Conservation (phyloP, 2,329 filamentous ascomycete species). For the Pyricularia pennisetigena region DNA sequence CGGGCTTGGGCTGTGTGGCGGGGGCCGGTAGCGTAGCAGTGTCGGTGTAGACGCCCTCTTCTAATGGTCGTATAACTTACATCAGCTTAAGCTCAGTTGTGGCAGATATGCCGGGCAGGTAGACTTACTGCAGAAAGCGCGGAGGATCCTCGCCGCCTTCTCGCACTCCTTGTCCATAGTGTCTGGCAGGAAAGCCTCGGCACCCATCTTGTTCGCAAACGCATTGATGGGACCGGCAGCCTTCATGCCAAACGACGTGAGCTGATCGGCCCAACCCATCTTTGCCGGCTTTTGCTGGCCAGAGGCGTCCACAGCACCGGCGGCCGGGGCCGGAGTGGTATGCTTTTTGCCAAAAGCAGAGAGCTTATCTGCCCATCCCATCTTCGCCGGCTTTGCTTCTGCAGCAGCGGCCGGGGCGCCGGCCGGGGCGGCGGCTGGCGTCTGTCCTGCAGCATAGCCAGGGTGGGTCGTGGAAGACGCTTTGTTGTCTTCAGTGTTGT, state of each 20-base stretch:
- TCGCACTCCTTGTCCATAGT: slow-evolving; percentile 83
- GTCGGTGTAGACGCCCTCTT: slow-evolving; percentile 40
- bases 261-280: slow-evolving; percentile 15
- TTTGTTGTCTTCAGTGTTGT: background rate
- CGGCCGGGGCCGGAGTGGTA: background rate
- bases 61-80: slow-evolving; percentile 15
- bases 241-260: slow-evolving; percentile 27
- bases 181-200: slow-evolving; percentile 77
- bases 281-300: background rate
- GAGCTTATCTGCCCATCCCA: background rate
- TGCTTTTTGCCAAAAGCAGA: background rate
- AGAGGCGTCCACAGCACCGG: background rate
- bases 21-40: slow-evolving; percentile 14
- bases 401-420: background rate
- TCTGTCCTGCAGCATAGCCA: background rate
- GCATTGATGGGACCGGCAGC: slow-evolving; percentile 68
- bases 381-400: background rate
- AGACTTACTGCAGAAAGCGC: slow-evolving; percentile 70
- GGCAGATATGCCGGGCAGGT: background rate
- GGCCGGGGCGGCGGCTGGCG: background rate
- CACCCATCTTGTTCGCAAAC: slow-evolving; percentile 72
- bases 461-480: background rate
- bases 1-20: slow-evolving; percentile 6
- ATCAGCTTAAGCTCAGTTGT: background rate
- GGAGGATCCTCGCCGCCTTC: slow-evolving; percentile 77